Base-by-base conservation (phyloP, 192 early-diverging fungal genomes). In the Radiomyces spectabilis region DNA sequence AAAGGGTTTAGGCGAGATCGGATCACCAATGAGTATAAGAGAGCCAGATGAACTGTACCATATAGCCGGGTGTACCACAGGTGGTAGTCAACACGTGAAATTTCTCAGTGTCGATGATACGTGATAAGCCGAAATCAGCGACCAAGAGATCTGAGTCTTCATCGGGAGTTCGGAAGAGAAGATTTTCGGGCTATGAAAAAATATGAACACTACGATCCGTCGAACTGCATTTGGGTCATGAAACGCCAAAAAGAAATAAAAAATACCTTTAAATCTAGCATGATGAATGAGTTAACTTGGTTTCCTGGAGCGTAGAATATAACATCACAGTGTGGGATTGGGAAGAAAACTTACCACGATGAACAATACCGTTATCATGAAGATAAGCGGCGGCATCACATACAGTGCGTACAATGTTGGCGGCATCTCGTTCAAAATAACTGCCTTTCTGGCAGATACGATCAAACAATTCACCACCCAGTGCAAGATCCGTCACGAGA, bases 381-480 rank as follows among this genome's bases (percentile, higher is more conserved):
- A 97, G 63, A 52, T 85, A 94, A 7, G 71, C 67, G n/a, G 96
- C 83, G 12, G 89, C 92, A 24, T 80, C 76, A 30, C 87, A 71
- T 38, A 98, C 80, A 34, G 81, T 85, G 25, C 74, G 69, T 30
- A 97, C 78, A 38, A 96, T 80, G 32, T 78, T 51, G 6, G 88
- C 86, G 2, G 91, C 93, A 53, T 95, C 92, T 3, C 67, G 51
- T 65, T 98, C 96, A 54, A 72, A 77, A 43, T 87, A 87, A 48
- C 52, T 81, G 41, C 65, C 83, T 71, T 79, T 78, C 42, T 65
- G 75, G 59, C 66, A 80, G 47, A 98, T 88, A 29, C 87, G 74
- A 57, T 96, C 88, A 65, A 96, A 97, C 25, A 99, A 70, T 69
- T 99, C 96, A 21, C 94, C 94, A 29, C 96, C 96, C 5, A 76